Conservation (phyloP, 116 monocot species). For the Posidonia oceanica region DNA sequence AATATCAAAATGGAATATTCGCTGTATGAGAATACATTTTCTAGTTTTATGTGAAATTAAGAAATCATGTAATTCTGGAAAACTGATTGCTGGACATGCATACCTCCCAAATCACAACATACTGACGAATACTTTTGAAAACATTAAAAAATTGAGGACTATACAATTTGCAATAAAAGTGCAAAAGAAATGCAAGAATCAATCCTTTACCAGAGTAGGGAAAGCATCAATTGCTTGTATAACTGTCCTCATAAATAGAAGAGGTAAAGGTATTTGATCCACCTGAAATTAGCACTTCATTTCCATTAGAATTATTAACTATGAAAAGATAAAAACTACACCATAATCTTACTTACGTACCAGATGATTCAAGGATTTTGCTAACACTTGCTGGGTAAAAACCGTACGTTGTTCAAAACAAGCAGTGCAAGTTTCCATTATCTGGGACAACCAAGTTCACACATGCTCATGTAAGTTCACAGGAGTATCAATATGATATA, state of each 20-base stretch:
- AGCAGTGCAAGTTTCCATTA: constrained; percentile 89
- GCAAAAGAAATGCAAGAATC: background rate
- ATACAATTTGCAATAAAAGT: background rate
- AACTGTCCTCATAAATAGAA: constrained; percentile 95
- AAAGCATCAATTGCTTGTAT: constrained; percentile 97
- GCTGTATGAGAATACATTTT: too few relatives aligned
- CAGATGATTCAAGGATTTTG: constrained; percentile 71
- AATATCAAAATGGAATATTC: too few relatives aligned
- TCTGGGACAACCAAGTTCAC: constrained; percentile 27
- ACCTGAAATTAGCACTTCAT: constrained; percentile 41
- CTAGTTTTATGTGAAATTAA: too few relatives aligned
- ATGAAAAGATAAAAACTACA: too few relatives aligned
- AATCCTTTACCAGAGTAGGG: constrained; percentile 60
- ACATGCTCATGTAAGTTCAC: background rate
- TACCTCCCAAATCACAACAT: too few relatives aligned
- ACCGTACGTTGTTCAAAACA: constrained; percentile 99
- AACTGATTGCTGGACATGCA: too few relatives aligned
- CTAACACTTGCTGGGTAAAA: constrained; percentile 92
- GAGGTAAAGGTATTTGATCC: constrained; percentile 68
- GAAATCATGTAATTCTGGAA: too few relatives aligned
- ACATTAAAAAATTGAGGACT: background rate
- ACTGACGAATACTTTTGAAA: too few relatives aligned
- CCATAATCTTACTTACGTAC: constrained; percentile 26
- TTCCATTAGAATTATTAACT: too few relatives aligned
- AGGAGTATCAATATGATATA: background rate